Percentiles rank a stretch among this genome's conserved stretches.
Evolutionary conservation across 768 basidiomycete genomes (phyloP).

Genomic region (Leccinum variicolor): DNA sequence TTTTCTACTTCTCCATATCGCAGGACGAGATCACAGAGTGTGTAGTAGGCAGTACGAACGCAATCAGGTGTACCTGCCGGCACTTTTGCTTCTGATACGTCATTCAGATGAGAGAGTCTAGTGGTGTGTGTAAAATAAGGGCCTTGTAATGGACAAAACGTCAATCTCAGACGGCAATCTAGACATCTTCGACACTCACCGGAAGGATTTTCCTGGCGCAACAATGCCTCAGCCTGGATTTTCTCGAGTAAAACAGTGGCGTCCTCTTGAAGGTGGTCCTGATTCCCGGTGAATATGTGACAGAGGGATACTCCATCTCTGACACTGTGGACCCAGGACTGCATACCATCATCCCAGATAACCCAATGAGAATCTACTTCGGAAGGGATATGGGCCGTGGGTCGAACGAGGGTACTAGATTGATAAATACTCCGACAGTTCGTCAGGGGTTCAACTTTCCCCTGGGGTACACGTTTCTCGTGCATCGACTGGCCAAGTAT

Average conservation of each 20-base stretch:
- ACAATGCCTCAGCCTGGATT: slow-evolving; percentile 36
- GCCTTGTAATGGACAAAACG: slow-evolving; percentile 11
- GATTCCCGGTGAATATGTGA: slow-evolving; percentile 52
- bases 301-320: slow-evolving; percentile 26
- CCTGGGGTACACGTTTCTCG: slow-evolving; percentile 3
- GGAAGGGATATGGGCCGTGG: slow-evolving; percentile 17
- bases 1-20: slow-evolving; percentile 35
- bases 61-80: slow-evolving; percentile 26
- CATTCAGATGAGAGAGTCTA: slow-evolving; percentile 6
- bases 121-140: slow-evolving; percentile 29
- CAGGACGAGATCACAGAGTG: slow-evolving; percentile 29
- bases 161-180: not conserved
- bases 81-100: slow-evolving; percentile 13
- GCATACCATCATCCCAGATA: slow-evolving; percentile 32
- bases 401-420: slow-evolving; percentile 12
- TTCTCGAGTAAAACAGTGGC: slow-evolving; percentile 36
- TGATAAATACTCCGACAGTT: slow-evolving; percentile 22
- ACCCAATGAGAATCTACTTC: slow-evolving; percentile 7
- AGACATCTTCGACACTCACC: slow-evolving; percentile 16
- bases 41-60: slow-evolving; percentile 19
- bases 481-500: slow-evolving; percentile 7
- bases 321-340: slow-evolving; percentile 23
- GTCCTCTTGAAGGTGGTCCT: slow-evolving; percentile 35
- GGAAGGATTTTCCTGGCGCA: slow-evolving; percentile 17
- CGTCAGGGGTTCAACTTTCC: slow-evolving; percentile 19